Evolutionary conservation across 2,329 filamentous ascomycete genomes (phyloP).

Genomic region (Botrytis porri): DNA sequence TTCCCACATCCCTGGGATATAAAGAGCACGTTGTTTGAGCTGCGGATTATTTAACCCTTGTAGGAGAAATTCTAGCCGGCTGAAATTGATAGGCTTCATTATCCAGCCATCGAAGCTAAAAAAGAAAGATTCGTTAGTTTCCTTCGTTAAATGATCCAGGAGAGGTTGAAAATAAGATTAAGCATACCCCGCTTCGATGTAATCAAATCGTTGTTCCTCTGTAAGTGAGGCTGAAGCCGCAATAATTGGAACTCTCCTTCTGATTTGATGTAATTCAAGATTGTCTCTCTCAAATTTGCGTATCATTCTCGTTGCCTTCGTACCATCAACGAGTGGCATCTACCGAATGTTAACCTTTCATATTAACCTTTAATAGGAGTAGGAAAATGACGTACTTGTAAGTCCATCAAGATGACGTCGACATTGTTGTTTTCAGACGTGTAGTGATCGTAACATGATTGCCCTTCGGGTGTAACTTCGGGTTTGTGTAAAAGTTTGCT

Average conservation of each 20-base stretch:
- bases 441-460: slow-evolving; percentile 74
- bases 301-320: slow-evolving; percentile 81
- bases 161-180: not conserved
- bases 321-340: slow-evolving; percentile 91
- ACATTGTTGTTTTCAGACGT: slow-evolving; percentile 61
- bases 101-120: slow-evolving; percentile 87
- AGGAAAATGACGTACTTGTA: slow-evolving; percentile 62
- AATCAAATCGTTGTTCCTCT: slow-evolving; percentile 65
- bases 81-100: slow-evolving; percentile 81
- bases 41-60: slow-evolving; percentile 62
- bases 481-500: slow-evolving; percentile 73
- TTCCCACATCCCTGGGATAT: slow-evolving; percentile 74
- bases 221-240: slow-evolving; percentile 81
- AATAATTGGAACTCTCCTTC: slow-evolving; percentile 69
- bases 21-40: slow-evolving; percentile 59
- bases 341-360: slow-evolving; percentile 39
- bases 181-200: slow-evolving; percentile 54
- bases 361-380: no score
- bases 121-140: slow-evolving; percentile 31
- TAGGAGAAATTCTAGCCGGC: slow-evolving; percentile 66
- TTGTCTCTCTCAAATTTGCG: slow-evolving; percentile 61
- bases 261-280: slow-evolving; percentile 31
- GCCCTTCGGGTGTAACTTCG: slow-evolving; percentile 72
- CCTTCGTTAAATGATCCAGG: not conserved
- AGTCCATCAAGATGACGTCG: slow-evolving; percentile 86